These are phyloP conservation scores for Bryoerythrophyllum caledonicum DNA, from an alignment of 225 moss, liverwort and hornwort species.

Conservation along the genomic window DNA sequence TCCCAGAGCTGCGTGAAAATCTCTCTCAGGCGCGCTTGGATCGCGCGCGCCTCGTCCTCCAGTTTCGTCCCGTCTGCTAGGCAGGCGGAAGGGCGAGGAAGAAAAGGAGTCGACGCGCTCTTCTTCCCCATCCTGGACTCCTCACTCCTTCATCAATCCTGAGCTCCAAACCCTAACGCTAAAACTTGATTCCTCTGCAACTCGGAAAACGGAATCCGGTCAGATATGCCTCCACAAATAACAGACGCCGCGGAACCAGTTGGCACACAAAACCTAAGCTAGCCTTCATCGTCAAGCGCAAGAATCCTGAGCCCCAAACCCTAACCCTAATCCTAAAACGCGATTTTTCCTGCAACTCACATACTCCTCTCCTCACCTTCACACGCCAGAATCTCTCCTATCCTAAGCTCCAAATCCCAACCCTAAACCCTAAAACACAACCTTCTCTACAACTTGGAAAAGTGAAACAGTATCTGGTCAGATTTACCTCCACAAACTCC, in stretches of 20 bases:
- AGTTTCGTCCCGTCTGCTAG: conserved; percentile 33
- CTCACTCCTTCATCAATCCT: conserved; percentile 3
- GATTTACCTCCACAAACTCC: background rate
- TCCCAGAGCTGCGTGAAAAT: conserved; percentile 64
- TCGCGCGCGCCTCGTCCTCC: conserved; percentile 48
- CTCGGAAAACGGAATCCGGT: background rate
- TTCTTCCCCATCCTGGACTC: conserved; percentile 38
- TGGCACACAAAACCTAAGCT: too few relatives aligned
- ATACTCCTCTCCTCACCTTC: too few relatives aligned
- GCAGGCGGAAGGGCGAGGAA: conserved; percentile 59
- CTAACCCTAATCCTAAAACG: too few relatives aligned
- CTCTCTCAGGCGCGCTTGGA: conserved; percentile 59
- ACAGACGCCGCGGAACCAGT: too few relatives aligned
- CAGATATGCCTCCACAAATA: background rate
- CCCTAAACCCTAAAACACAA: background rate
- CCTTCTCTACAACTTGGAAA: background rate
- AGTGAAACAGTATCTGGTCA: background rate
- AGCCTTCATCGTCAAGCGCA: too few relatives aligned
- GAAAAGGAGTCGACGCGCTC: conserved; percentile 17
- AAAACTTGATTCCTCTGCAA: background rate
- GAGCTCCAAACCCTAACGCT: background rate
- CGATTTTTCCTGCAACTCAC: too few relatives aligned
- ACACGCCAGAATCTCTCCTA: too few relatives aligned
- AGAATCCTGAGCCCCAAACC: too few relatives aligned
- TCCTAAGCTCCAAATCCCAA: background rate